A percentile compares a stretch with the other conserved stretches of the same genome.
Evolutionary conservation across 2,329 filamentous ascomycete species (phyloP).

Genomic region (Coniochaeta sp.): DNA sequence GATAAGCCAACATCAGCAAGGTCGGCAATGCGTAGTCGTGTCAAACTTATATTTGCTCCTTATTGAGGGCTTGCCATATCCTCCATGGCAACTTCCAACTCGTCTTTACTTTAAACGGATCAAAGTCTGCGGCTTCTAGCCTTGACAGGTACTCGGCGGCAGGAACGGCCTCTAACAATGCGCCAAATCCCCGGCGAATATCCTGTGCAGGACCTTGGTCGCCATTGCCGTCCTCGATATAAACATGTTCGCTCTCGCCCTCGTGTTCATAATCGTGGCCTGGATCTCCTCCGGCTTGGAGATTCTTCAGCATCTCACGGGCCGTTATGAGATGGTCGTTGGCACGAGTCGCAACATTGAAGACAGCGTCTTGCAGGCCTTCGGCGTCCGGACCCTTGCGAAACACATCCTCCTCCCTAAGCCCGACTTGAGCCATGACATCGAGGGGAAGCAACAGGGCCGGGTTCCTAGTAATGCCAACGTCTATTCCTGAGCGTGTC

Average conservation of each 20-base stretch:
- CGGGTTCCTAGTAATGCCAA: constrained; percentile 31
- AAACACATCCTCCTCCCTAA: constrained; percentile 86
- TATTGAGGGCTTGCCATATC: constrained; percentile 46
- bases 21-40: no score
- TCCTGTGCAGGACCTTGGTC: constrained; percentile 29
- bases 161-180: constrained; percentile 73
- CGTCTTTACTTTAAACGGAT: constrained; percentile 62
- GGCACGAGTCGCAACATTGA: constrained; percentile 84
- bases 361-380: constrained; percentile 83
- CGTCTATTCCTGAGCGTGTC: constrained; percentile 30
- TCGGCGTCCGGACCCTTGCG: constrained; percentile 69
- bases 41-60: constrained; percentile 32
- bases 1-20: background rate
- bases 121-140: constrained; percentile 76
- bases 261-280: constrained; percentile 88
- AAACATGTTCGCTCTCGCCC: constrained; percentile 62
- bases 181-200: constrained; percentile 61
- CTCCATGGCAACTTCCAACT: constrained; percentile 84
- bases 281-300: constrained; percentile 64
- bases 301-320: constrained; percentile 78
- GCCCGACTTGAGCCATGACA: constrained; percentile 73
- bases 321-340: constrained; percentile 95
- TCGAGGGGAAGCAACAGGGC: constrained; percentile 76
- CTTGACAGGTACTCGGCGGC: constrained; percentile 72
- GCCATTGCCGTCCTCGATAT: constrained; percentile 26